Base-by-base conservation (phyloP, 768 basidiomycete genomes). In the Paxillus rubicundulus region DNA sequence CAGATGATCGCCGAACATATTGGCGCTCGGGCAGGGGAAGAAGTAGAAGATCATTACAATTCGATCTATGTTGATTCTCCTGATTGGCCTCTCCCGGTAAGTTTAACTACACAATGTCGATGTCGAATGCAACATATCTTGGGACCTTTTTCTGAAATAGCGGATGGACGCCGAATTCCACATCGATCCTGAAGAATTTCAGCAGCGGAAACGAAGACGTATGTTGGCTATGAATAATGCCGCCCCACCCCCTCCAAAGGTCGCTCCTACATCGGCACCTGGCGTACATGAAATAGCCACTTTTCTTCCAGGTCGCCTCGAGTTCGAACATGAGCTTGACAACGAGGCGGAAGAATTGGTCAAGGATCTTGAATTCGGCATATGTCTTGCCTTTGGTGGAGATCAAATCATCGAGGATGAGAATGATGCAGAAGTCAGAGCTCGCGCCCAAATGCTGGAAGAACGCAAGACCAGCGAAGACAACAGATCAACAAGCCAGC, bases 271-370 rank as follows among this genome's bases (percentile, higher is more conserved):
- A 6, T 98, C 96, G 6, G 84, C 87, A 1, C 96, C 96, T 3
- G 92, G 84, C 4, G 84, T 91, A 14, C 96, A 98, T 67, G 96
- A 99, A 72, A 80, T 98, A 37, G 84, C 87, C 14, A 88, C 87
- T 0, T 98, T 87, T 72, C 86, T 99, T 65, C 96, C 96, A 9
- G 96, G 96, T 14, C 86, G 96, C n/a, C 78, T 99, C 33, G 96
- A 99, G 70, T 99, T 99, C 66, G 96, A 99, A 65, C 94, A 95
- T 61, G 96, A 99, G 70, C 73, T 92, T 5, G 95, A 98, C 64
- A 97, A 99, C 67, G 96, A 99, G 47, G 96, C 96, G 0, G 96
- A 99, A 66, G 87, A 95, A 61, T 71, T 92, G 2, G 87, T 98
- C 57, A 98, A 98, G 70, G 93, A 98, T 65, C 77, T 99, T 57